Evolutionary conservation across 2,329 filamentous ascomycete genomes (phyloP), one percentile per base, ranked within the genome.

Genomic region (Colletotrichum neosansevieriae): DNA sequence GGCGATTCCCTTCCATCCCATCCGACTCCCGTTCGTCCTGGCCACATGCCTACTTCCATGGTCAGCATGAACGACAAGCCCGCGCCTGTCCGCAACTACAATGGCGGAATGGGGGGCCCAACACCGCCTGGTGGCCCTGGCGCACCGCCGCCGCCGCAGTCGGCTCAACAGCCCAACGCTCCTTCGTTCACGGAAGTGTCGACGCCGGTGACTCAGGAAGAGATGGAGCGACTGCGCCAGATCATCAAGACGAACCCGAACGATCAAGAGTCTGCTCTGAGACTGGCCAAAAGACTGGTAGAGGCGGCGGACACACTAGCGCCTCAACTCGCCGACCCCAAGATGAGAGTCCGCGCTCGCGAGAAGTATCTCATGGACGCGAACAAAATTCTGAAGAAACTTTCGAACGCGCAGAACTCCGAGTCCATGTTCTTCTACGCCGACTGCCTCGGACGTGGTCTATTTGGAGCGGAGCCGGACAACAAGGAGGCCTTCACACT

Each of bases 371-470:
- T 95, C 15, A 82, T 91, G 72, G 96, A 98, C 76, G 94, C 94
- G 1, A 89, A 96, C 77, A 98, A 98, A 79, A 89, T 94, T 24
- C 83, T 98, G 49, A 98, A 98, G 83, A 98, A 97, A 78, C 85
- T 98, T 10, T 89, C 91, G 7, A 87, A 86, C 58, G 84, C 84
- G 12, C 90, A 92, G 69, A 93, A 95, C 74, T 81, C 89, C 0
- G 94, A 97, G 9, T 94, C 95, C 34, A 97, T 97, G 89, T 99
- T 99, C 80, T 94, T 93, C 73, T 81, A 97, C 59, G 96, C 95
- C 19, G 96, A 98, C 77, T 94, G 92, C 76, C 91, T 96, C 73
- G 95, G 96, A 2, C 90, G 92, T 71, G 94, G 95, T 4, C 81
- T 88, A 9, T 87, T 98, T 21, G 94, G 94, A 5, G 82, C 93